phyloP scores from a whole-genome alignment of 306 rosid genomes.

The Cucurbita maxima region DNA sequence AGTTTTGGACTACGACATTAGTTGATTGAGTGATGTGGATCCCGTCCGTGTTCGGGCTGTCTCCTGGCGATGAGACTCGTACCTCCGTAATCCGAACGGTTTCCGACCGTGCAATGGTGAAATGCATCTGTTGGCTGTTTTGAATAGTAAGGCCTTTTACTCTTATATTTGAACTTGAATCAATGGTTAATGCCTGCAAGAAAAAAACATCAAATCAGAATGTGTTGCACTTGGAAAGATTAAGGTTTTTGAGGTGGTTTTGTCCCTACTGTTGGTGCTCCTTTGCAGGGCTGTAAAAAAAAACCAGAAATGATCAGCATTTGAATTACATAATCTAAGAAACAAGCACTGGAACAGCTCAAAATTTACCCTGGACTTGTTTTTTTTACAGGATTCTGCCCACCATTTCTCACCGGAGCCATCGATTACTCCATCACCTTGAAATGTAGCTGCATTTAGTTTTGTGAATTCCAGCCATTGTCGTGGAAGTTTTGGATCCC shows the following conservation, averaged over 20 bases:
- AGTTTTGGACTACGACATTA: constrained; percentile 47
- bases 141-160: constrained; percentile 55
- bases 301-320: neutral
- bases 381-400: constrained; percentile 94
- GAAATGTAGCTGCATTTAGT: constrained; percentile 47
- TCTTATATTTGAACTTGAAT: constrained; percentile 50
- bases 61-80: constrained; percentile 64
- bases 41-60: constrained; percentile 57
- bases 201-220: constrained; percentile 1
- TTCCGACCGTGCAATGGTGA: constrained; percentile 46
- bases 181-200: constrained; percentile 85
- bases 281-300: constrained; percentile 68
- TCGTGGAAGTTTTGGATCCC: constrained; percentile 60
- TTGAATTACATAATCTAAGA: neutral
- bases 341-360: neutral
- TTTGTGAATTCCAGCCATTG: constrained; percentile 59
- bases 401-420: constrained; percentile 99
- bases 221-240: neutral
- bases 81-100: constrained; percentile 52
- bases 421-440: constrained; percentile 77
- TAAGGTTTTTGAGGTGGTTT: neutral
- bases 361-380: constrained; percentile 59
- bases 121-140: constrained; percentile 93
- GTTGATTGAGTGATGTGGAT: constrained; percentile 86
- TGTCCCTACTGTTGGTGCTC: constrained; percentile 80